phyloP scores from a whole-genome alignment of 2,329 filamentous ascomycete species.

The Aspergillus sp. region DNA sequence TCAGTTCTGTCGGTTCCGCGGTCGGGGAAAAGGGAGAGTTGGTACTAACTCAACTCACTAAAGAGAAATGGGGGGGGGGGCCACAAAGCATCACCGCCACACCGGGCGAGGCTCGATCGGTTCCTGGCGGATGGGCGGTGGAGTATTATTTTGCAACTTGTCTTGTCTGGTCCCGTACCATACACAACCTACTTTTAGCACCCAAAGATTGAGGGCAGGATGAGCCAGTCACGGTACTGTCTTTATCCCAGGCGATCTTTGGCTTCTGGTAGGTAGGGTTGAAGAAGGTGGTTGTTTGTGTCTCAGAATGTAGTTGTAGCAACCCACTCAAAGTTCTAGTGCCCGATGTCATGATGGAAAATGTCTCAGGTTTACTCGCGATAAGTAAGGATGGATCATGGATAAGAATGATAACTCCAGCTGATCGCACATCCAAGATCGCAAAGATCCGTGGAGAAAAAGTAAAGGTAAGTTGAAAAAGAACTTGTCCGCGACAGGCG shows the following conservation, averaged over 20 bases:
- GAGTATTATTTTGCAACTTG: neutral
- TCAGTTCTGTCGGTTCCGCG: no score
- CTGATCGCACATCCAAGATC: neutral
- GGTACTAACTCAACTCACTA: neutral
- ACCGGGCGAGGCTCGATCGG: constrained; percentile 7
- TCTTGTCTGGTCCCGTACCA: neutral
- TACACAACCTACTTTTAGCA: neutral
- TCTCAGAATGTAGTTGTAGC: neutral
- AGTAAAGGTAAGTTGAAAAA: no score
- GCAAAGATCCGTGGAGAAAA: neutral
- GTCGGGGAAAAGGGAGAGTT: neutral
- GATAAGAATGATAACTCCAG: neutral
- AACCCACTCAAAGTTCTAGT: neutral
- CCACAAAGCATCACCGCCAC: neutral
- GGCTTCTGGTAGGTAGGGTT: neutral
- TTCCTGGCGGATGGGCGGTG: constrained; percentile 8
- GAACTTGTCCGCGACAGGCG: neutral
- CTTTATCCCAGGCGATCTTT: neutral
- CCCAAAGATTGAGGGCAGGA: neutral
- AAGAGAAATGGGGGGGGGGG: neutral
- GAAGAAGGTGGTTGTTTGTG: neutral
- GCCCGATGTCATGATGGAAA: neutral
- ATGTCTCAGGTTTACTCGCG: neutral
- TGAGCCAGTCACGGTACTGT: neutral
- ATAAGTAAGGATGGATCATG: neutral